Evolutionary conservation across 176 grass and related monocot species (phyloP).

Genomic region (Aegilops umbellulata): DNA sequence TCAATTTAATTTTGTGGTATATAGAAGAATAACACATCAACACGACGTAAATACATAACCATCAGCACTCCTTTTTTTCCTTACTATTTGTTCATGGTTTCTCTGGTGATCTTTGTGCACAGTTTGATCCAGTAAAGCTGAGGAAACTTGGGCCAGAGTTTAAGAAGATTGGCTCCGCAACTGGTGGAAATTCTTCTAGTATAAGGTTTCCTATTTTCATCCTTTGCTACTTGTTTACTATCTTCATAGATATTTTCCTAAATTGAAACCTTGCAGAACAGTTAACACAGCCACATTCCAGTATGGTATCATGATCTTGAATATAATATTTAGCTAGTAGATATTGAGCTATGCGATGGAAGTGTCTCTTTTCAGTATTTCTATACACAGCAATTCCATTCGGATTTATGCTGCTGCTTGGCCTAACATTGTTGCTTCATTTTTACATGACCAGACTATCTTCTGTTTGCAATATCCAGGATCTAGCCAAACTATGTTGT

Average conservation of each 20-base stretch:
- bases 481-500: not conserved
- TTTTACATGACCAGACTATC: not conserved
- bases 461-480: not conserved
- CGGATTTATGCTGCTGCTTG: not conserved
- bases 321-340: no score
- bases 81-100: not conserved
- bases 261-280: slow-evolving; percentile 5
- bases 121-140: slow-evolving; percentile 48
- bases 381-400: no score
- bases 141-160: no score
- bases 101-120: slow-evolving; percentile 10
- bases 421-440: not conserved
- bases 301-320: no score
- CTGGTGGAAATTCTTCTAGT: slow-evolving; percentile 77
- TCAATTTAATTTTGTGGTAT: not conserved
- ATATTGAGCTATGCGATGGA: no score
- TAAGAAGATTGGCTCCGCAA: slow-evolving; percentile 46
- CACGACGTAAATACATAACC: not conserved
- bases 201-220: slow-evolving; percentile 40
- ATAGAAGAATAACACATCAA: no score
- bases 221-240: no score
- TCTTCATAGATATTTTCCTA: not conserved
- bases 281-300: not conserved
- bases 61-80: not conserved
- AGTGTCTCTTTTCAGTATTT: no score